Conservation (phyloP, 495 filamentous ascomycete species). For the Cercophora samala region DNA sequence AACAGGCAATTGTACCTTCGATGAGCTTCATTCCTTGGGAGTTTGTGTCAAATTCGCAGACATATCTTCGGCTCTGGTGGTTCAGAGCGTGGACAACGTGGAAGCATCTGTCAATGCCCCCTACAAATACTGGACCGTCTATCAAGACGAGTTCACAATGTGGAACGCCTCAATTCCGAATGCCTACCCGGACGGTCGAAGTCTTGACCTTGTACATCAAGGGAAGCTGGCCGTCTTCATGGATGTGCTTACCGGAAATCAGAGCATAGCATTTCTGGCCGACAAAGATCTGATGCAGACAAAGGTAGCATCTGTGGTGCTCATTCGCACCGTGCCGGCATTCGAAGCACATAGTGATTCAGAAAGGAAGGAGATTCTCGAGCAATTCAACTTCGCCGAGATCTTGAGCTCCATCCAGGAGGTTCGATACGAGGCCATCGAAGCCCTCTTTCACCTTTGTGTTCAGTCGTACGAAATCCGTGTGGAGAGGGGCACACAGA, state of each 20-base stretch:
- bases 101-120: background rate
- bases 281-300: background rate
- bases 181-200: background rate
- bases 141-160: background rate
- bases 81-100: background rate
- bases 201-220: background rate
- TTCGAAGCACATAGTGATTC: background rate
- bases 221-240: background rate
- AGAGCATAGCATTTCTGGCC: background rate
- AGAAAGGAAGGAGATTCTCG: background rate
- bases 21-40: background rate
- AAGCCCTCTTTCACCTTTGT: background rate
- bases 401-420: background rate
- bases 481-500: background rate
- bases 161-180: background rate
- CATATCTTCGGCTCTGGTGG: background rate
- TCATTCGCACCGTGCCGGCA: background rate
- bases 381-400: background rate
- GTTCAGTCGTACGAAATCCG: background rate
- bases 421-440: background rate
- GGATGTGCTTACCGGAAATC: background rate
- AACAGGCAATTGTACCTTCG: slow-evolving; percentile 1
- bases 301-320: background rate
- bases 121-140: background rate
- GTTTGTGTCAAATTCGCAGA: background rate